Evolutionary conservation across 1,139 yeast genomes (phyloP), one percentile per base, ranked within the genome.

Genomic region (Lodderomyces margitis): DNA sequence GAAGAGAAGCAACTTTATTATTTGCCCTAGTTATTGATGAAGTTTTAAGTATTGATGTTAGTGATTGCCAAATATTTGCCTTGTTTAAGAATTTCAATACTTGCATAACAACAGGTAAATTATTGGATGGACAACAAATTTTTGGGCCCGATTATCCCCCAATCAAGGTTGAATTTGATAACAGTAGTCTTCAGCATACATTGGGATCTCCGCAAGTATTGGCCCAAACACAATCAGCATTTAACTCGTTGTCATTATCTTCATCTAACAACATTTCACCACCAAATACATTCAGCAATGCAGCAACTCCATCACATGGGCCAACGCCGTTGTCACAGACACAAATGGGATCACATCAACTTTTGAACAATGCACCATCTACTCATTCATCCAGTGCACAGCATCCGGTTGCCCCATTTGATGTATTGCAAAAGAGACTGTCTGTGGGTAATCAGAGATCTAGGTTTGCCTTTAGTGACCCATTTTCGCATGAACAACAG

Each of bases 21-120:
- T 91, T 91, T 58, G 78, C 96, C 6, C 72, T 91, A 51, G 95
- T 95, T 15, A 71, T 76, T 44, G 95, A 87, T 52, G 87, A 85
- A 51, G 59, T 81, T 27, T 62, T 62, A 23, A 61, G 69, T 49
- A 74, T 86, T 40, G 95, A 87, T 51, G 61, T 87, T 40, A 47
- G 47, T 16, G 72, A 71, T 46, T 69, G 62, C 45, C 66, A 70
- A 25, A 69, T 83, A 27, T 65, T 68, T 45, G 95, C 92, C 5
- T 80, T 72, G 54, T 87, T 88, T 65, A 77, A 74, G 50, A 76
- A 83, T 38, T 58, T 77, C 38, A 74, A 76, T 47, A 74, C 87
- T 33, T 92, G 94, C 38, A 68, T 82, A 30, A 80, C 83, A 15
- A 87, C 88, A 30, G 82, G 82, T n/a, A 77, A 80, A 46, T 64